These are phyloP conservation scores for Penstemon eatonii DNA, from an alignment of 257 asterid species.

Conservation along the genomic window DNA sequence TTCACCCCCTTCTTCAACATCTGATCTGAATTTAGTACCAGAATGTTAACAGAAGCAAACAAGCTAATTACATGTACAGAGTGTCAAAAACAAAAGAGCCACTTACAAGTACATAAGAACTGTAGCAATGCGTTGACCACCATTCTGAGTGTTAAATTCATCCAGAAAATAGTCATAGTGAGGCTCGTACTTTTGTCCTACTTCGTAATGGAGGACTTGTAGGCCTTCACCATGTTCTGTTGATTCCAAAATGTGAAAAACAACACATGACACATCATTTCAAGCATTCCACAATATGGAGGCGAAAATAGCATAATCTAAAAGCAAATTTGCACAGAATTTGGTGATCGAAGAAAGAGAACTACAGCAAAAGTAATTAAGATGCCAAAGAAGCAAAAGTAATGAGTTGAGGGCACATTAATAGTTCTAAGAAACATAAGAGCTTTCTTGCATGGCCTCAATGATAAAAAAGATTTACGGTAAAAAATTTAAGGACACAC, in stretches of 20 bases:
- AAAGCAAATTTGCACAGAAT: no score
- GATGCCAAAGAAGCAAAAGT: no score
- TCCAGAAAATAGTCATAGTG: constrained; percentile 92
- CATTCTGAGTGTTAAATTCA: constrained; percentile 78
- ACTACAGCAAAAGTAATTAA: no score
- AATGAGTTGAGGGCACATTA: no score
- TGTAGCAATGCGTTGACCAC: constrained; percentile 97
- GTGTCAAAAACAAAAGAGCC: constrained; percentile 23
- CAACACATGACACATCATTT: not conserved
- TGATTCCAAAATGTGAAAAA: constrained; percentile 23
- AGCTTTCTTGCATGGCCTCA: no score
- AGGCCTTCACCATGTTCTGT: constrained; percentile 98
- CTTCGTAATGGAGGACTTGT: constrained; percentile 94
- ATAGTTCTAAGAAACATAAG: no score
- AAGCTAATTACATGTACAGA: constrained; percentile 1
- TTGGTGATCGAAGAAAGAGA: no score
- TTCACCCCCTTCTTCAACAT: constrained; percentile 99
- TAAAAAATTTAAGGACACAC: no score
- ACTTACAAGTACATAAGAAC: constrained; percentile 96
- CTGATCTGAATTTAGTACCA: constrained; percentile 64
- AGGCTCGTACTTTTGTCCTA: constrained; percentile 94
- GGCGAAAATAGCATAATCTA: not conserved
- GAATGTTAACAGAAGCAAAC: constrained; percentile 15
- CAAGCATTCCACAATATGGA: not conserved
- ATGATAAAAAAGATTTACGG: no score